A percentile compares a stretch with the other conserved stretches of the same genome.
Evolutionary conservation across 192 early-diverging fungal species (phyloP).

Genomic region (Linnemannia hyalina): DNA sequence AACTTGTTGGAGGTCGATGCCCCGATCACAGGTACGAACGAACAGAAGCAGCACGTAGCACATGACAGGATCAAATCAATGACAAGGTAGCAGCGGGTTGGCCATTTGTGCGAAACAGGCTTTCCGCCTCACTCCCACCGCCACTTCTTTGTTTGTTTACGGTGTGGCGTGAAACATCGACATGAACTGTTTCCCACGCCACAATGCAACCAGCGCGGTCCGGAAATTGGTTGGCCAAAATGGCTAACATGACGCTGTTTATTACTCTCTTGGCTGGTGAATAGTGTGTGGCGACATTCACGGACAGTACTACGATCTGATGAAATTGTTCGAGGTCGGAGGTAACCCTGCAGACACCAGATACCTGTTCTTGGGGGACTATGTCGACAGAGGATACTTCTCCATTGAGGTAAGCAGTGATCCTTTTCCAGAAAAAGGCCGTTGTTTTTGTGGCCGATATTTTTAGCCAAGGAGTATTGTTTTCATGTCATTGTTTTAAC

Average conservation of each 20-base stretch:
- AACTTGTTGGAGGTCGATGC: conserved; percentile 91
- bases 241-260: not conserved
- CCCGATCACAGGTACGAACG: conserved; percentile 83
- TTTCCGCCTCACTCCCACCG: not conserved
- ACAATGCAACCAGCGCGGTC: not conserved
- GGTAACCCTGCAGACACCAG: conserved; percentile 91
- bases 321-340: conserved; percentile 98
- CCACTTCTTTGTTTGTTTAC: not conserved
- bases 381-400: conserved; percentile 98
- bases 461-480: too few species aligned
- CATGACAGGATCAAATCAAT: not conserved
- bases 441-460: too few species aligned
- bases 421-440: not conserved
- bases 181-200: not conserved
- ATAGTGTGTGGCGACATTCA: conserved; percentile 96
- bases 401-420: conserved; percentile 85
- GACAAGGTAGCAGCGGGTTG: not conserved
- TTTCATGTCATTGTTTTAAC: not conserved
- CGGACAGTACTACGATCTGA: conserved; percentile 97
- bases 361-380: conserved; percentile 96
- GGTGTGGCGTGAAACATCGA: not conserved
- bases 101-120: not conserved
- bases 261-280: not conserved
- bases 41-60: not conserved
- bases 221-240: not conserved